phyloP scores from a whole-genome alignment of 345 rosid genomes.

The Schrenkiella parvula region DNA sequence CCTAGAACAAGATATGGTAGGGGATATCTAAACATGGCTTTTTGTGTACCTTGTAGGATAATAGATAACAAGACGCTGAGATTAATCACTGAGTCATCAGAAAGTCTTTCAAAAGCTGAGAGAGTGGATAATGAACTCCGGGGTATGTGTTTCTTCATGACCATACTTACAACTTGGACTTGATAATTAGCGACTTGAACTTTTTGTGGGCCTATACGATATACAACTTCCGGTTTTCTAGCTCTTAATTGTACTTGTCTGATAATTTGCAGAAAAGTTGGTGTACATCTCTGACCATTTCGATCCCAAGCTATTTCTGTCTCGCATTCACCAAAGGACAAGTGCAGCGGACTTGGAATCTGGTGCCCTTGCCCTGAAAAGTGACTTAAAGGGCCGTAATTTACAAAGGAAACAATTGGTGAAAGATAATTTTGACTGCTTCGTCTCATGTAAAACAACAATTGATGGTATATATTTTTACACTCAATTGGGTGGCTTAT shows the following conservation, averaged over 20 bases:
- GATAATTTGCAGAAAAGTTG: constrained; percentile 68
- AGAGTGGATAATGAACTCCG: constrained; percentile 63
- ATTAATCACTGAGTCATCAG: constrained; percentile 72
- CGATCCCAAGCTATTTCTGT: constrained; percentile 84
- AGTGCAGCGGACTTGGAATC: constrained; percentile 81
- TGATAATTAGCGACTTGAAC: background rate
- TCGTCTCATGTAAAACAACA: constrained; percentile 97
- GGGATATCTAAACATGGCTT: constrained; percentile 15
- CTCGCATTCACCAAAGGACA: constrained; percentile 79
- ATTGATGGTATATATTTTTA: constrained; percentile 71
- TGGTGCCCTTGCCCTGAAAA: constrained; percentile 88
- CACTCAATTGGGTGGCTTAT: background rate
- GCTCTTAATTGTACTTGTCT: background rate
- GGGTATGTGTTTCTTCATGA: constrained; percentile 41
- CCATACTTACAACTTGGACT: background rate
- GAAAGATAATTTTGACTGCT: constrained; percentile 94
- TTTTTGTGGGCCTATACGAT: background rate
- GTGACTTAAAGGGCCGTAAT: constrained; percentile 85
- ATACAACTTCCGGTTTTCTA: background rate
- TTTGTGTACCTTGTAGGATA: constrained; percentile 49
- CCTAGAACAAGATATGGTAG: background rate
- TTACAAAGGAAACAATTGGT: constrained; percentile 89
- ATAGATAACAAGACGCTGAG: constrained; percentile 77
- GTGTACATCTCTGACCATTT: constrained; percentile 80
- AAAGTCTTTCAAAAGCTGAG: constrained; percentile 52